These are phyloP conservation scores for Quercus wislizeni DNA, from an alignment of 306 rosid species.

Conservation along the genomic window DNA sequence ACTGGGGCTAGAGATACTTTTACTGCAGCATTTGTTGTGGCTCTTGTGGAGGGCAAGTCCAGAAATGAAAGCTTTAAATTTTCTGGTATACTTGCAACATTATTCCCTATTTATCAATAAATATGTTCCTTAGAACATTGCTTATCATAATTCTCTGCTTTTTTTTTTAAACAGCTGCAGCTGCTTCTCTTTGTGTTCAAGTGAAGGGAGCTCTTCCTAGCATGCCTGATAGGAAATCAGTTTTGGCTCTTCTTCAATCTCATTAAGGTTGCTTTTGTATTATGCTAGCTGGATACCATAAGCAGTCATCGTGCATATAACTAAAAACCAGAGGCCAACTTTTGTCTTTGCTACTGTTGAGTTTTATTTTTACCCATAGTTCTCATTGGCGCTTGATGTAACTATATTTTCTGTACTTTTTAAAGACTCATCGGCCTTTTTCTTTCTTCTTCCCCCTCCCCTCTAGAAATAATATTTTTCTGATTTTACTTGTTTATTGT, in stretches of 20 bases:
- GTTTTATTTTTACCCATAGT: not conserved
- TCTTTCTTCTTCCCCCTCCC: not conserved
- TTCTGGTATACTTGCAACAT: conserved; percentile 47
- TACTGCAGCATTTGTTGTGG: conserved; percentile 88
- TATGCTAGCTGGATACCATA: not conserved
- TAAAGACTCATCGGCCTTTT: not conserved
- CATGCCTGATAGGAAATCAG: conserved; percentile 84
- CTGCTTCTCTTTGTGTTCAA: conserved; percentile 93
- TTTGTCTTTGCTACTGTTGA: not conserved
- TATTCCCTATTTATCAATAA: not conserved
- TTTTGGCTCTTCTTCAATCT: conserved; percentile 60
- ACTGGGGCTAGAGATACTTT: conserved; percentile 97
- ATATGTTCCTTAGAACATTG: not conserved
- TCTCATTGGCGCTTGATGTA: not conserved
- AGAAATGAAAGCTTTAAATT: conserved; percentile 64
- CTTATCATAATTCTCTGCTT: conserved; percentile 8
- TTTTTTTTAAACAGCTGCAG: conserved; percentile 60
- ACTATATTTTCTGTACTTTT: not conserved
- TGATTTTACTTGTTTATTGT: not conserved
- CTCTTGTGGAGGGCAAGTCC: conserved; percentile 79
- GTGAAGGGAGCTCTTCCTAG: conserved; percentile 96
- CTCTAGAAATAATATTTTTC: not conserved
- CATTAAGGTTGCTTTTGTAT: conserved; percentile 31
- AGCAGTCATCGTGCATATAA: not conserved
- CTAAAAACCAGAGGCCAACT: not conserved